Percentiles rank a stretch among this genome's conserved stretches.
These are phyloP conservation scores for Iberis amara DNA, from an alignment of 441 rosid genomes.

Conservation along the genomic window DNA sequence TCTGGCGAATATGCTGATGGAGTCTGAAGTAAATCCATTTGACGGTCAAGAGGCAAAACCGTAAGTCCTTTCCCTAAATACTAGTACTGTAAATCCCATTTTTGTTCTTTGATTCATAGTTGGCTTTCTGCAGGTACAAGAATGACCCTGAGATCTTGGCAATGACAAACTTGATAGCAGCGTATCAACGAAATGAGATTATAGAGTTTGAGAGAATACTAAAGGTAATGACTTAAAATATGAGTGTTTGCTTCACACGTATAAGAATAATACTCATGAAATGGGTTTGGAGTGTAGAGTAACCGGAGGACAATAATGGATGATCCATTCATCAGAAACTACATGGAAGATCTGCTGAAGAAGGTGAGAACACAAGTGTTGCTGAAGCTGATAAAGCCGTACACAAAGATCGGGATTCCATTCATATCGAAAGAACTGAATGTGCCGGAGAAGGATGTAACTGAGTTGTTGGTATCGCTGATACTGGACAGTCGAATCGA, in stretches of 20 bases:
- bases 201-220: constrained; percentile 96
- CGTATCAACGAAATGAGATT: constrained; percentile 95
- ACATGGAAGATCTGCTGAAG: constrained; percentile 93
- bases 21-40: constrained; percentile 97
- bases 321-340: constrained; percentile 89
- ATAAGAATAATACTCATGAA: constrained; percentile 11
- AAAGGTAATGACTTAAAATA: constrained; percentile 45
- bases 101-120: not conserved
- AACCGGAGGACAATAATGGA: constrained; percentile 96
- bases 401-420: constrained; percentile 89
- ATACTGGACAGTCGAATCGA: constrained; percentile 89
- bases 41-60: constrained; percentile 99
- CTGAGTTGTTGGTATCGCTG: constrained; percentile 78
- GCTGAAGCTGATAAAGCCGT: constrained; percentile 94
- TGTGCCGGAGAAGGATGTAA: constrained; percentile 93
- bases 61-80: constrained; percentile 45
- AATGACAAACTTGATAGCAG: constrained; percentile 95
- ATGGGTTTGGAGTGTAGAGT: constrained; percentile 44
- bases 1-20: constrained; percentile 99
- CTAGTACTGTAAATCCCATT: not conserved
- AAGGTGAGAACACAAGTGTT: constrained; percentile 96
- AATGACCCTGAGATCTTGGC: constrained; percentile 99
- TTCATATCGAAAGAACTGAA: constrained; percentile 95
- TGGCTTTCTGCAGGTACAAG: constrained; percentile 55
- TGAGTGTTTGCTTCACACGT: not conserved